These are phyloP conservation scores for Cystobasidium sp. DNA, from an alignment of 1,284 basidiomycete species.

Conservation along the genomic window DNA sequence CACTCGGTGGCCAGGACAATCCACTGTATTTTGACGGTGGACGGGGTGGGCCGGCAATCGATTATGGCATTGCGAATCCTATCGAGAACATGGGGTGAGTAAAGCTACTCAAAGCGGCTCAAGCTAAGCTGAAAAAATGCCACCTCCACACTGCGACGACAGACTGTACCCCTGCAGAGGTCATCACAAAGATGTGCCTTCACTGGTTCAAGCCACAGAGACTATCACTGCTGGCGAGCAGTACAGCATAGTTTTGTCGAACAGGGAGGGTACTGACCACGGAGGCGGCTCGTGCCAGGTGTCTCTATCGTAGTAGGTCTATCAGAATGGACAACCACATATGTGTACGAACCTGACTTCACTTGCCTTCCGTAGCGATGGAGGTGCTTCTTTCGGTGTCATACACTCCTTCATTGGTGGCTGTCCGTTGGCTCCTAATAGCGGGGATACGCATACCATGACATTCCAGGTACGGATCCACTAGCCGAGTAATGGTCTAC, in stretches of 20 bases:
- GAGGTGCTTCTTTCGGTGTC: constrained; percentile 21
- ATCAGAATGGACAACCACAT: too few relatives aligned
- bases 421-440: neutral
- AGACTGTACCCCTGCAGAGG: constrained; percentile 19
- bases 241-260: constrained; percentile 2
- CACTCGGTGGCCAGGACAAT: neutral
- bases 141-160: neutral
- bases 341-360: too few relatives aligned
- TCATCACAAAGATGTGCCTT: constrained; percentile 16
- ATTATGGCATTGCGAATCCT: neutral
- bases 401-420: constrained; percentile 30
- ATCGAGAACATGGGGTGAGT: neutral
- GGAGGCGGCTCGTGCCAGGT: constrained; percentile 28
- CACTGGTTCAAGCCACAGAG: neutral
- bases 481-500: too few relatives aligned
- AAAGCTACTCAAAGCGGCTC: neutral
- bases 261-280: neutral
- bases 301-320: constrained; percentile 20
- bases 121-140: neutral
- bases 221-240: constrained; percentile 18
- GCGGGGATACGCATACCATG: neutral
- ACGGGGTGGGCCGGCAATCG: neutral
- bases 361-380: constrained; percentile 8
- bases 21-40: neutral
- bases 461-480: neutral